Percentiles rank a stretch among this genome's conserved stretches.
Conservation (phyloP, 495 filamentous ascomycete species). For the Pyrenula aspistea region DNA sequence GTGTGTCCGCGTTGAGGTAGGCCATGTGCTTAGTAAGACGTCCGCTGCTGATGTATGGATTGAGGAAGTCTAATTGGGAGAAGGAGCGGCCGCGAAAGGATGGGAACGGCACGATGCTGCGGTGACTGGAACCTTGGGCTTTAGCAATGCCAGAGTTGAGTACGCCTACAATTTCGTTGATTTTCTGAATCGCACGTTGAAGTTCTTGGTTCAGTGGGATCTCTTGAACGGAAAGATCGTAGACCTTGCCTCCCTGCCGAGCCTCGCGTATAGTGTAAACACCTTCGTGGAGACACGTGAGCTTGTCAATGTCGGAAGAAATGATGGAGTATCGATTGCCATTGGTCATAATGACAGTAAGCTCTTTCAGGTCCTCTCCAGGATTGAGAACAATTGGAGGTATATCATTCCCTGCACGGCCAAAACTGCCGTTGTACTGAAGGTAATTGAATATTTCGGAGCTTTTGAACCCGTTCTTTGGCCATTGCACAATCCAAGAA, state of each 20-base stretch:
- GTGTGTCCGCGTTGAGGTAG: conserved; percentile 6
- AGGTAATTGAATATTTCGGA: conserved; percentile 14
- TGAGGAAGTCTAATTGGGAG: conserved; percentile 4
- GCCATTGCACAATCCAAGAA: conserved; percentile 24
- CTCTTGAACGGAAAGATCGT: conserved; percentile 15
- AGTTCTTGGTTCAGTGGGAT: conserved; percentile 10
- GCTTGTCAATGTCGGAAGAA: conserved; percentile 13
- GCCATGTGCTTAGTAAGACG: conserved; percentile 13
- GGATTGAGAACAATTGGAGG: conserved; percentile 15
- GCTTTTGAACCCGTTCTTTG: conserved; percentile 20
- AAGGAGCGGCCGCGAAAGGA: background rate
- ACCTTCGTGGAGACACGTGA: conserved; percentile 14
- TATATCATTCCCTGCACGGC: conserved; percentile 18
- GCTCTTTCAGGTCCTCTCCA: conserved; percentile 7
- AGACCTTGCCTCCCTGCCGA: conserved; percentile 6
- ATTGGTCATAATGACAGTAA: conserved; percentile 18
- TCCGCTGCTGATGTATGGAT: conserved; percentile 8
- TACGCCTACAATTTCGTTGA: conserved; percentile 11
- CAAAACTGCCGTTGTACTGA: conserved; percentile 12
- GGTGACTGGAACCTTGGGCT: background rate
- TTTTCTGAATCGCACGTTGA: conserved; percentile 10
- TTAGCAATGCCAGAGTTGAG: conserved; percentile 10
- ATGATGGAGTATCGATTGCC: conserved; percentile 13
- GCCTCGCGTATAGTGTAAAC: conserved; percentile 13
- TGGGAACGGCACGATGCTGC: background rate